Evolutionary conservation across 305 asterid species (phyloP).

Genomic region (Ruellia speciosa): DNA sequence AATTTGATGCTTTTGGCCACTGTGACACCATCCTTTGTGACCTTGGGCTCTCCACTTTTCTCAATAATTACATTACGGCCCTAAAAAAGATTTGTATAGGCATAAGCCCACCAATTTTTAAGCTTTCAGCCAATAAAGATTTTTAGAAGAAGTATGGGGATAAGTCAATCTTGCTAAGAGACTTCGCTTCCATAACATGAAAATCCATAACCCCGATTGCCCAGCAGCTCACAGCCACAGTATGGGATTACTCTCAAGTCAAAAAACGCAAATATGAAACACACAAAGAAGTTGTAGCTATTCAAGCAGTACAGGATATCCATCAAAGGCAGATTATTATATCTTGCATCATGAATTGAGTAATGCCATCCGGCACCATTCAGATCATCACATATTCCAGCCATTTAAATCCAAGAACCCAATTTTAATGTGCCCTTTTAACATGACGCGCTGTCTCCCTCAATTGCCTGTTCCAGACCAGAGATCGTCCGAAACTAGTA

Average conservation of each 20-base stretch:
- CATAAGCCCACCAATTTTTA: constrained; percentile 4
- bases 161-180: no score
- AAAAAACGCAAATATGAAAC: neutral
- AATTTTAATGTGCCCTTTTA: neutral
- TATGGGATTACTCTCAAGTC: no score
- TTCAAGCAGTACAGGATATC: neutral
- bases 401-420: neutral
- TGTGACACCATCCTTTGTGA: constrained; percentile 88
- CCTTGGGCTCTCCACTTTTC: constrained; percentile 47
- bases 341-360: neutral
- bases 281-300: neutral
- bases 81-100: constrained; percentile 31
- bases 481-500: constrained; percentile 1
- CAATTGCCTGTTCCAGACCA: neutral
- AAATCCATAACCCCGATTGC: no score
- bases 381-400: neutral
- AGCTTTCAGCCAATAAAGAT: no score
- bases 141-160: no score
- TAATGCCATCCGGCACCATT: neutral
- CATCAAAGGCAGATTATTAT: neutral
- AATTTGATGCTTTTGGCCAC: constrained; percentile 79
- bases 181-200: no score
- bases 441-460: neutral
- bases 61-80: constrained; percentile 74
- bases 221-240: no score